Conservation (phyloP, 2,329 filamentous ascomycete genomes). For the Diaporthe eres region DNA sequence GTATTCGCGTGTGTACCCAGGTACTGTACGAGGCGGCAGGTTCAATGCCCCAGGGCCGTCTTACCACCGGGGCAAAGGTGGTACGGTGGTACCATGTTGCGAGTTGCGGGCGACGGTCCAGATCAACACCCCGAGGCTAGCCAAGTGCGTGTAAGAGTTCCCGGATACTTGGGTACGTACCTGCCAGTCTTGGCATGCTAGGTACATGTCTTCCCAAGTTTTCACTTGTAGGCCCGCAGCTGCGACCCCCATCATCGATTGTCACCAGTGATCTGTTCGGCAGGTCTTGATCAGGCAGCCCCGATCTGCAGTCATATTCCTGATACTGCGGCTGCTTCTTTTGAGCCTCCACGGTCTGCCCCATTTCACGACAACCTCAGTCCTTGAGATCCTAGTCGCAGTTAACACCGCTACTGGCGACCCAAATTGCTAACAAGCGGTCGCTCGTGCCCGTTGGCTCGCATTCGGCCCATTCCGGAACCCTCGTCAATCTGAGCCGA, state of each 20-base stretch:
- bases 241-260: background rate
- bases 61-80: background rate
- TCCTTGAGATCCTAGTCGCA: background rate
- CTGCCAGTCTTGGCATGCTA: background rate
- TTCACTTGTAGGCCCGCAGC: too few species aligned
- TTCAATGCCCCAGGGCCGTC: background rate
- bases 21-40: background rate
- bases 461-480: slow-evolving; percentile 22
- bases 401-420: background rate
- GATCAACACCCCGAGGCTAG: slow-evolving; percentile 20
- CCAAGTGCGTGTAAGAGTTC: background rate
- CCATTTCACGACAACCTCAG: background rate
- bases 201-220: background rate
- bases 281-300: background rate
- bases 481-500: slow-evolving; percentile 13
- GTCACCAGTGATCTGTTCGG: background rate
- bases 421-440: background rate
- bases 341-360: too few species aligned
- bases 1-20: background rate
- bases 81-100: background rate
- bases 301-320: background rate
- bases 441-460: background rate
- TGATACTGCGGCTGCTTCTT: background rate
- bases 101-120: background rate
- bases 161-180: background rate